phyloP scores from a whole-genome alignment of 1,139 yeast genomes.

The Candida sanyaensis region DNA sequence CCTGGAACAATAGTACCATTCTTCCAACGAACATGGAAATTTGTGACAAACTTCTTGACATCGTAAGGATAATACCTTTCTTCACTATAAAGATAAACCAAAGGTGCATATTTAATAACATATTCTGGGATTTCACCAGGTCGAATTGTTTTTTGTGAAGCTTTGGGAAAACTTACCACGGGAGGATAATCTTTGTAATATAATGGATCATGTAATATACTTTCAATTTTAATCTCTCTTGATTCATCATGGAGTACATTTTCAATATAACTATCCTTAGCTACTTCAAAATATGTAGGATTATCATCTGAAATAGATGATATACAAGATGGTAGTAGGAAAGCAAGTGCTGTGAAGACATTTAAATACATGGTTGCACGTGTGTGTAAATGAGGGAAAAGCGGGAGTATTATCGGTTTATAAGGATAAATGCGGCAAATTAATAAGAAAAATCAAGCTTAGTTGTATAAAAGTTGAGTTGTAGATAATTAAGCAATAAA shows the following conservation, averaged over 20 bases:
- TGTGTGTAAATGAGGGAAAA: neutral
- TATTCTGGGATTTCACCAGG: slow-evolving; percentile 75
- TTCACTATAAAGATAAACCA: slow-evolving; percentile 85
- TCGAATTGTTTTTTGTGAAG: slow-evolving; percentile 32
- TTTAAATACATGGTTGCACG: slow-evolving; percentile 3
- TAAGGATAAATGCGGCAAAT: neutral
- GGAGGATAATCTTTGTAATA: slow-evolving; percentile 39
- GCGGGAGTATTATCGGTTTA: too few relatives aligned
- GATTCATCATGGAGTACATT: slow-evolving; percentile 13
- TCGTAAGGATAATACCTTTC: slow-evolving; percentile 87
- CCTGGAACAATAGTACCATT: slow-evolving; percentile 51
- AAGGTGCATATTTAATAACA: slow-evolving; percentile 72
- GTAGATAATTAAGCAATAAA: too few relatives aligned
- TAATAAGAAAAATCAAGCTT: too few relatives aligned
- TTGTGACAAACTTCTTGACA: slow-evolving; percentile 63
- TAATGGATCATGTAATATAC: slow-evolving; percentile 21
- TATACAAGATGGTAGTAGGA: slow-evolving; percentile 1
- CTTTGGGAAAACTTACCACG: slow-evolving; percentile 31
- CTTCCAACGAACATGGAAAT: slow-evolving; percentile 53
- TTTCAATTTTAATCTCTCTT: slow-evolving; percentile 14
- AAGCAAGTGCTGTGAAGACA: neutral
- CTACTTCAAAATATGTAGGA: slow-evolving; percentile 12
- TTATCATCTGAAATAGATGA: neutral
- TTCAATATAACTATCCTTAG: slow-evolving; percentile 9
- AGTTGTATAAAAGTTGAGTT: too few relatives aligned